phyloP scores from a whole-genome alignment of 2,329 filamentous ascomycete species.

The Teratosphaeria pseudoeucalypti region DNA sequence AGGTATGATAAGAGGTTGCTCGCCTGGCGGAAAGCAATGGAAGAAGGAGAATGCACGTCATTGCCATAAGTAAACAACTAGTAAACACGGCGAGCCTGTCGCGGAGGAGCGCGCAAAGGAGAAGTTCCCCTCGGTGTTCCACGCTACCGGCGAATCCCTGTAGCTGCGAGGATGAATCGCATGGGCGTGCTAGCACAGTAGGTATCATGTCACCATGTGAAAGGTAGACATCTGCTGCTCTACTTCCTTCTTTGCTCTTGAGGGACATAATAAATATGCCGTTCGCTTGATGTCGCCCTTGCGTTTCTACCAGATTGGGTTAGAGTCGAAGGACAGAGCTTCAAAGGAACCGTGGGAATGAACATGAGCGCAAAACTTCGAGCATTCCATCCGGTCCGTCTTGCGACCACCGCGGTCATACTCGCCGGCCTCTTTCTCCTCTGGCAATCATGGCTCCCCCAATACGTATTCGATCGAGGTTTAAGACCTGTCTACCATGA shows the following conservation, averaged over 20 bases:
- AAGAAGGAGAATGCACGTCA: not conserved
- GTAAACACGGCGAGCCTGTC: not conserved
- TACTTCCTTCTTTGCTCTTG: not conserved
- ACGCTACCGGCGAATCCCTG: not conserved
- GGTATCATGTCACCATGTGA: not conserved
- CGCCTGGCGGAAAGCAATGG: not conserved
- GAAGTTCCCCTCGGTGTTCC: not conserved
- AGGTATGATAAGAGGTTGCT: not conserved
- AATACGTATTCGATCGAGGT: not conserved
- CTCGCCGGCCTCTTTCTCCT: slow-evolving; percentile 2
- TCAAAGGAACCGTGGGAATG: not conserved
- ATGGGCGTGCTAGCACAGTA: not conserved
- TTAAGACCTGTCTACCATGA: not conserved
- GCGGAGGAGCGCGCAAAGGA: not conserved
- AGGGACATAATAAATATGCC: not conserved
- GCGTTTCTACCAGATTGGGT: not conserved
- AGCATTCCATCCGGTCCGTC: slow-evolving; percentile 1
- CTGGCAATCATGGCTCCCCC: slow-evolving; percentile 1
- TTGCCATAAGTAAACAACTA: not conserved
- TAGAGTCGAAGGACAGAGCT: not conserved
- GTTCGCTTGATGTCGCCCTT: not conserved
- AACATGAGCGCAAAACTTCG: not conserved
- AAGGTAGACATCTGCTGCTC: not conserved
- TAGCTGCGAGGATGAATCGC: not conserved
- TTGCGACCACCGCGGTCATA: not conserved